Conservation (phyloP, 2,329 filamentous ascomycete species). For the Chrysoporthe austroafricana region DNA sequence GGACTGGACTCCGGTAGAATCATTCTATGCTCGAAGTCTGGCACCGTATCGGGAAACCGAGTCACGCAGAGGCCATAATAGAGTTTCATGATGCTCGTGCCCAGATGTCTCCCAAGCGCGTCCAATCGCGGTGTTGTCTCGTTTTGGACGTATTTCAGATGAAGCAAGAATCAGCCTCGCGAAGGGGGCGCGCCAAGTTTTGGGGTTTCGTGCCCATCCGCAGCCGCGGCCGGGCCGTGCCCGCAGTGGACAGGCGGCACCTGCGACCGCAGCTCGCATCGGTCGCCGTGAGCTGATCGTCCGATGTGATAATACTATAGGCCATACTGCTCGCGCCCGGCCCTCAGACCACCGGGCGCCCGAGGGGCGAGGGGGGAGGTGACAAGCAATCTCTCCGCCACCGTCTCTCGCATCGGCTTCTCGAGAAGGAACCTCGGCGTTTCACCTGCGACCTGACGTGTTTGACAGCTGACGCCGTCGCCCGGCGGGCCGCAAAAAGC, state of each 20-base stretch:
- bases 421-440: neutral
- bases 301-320: neutral
- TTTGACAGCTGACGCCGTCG: neutral
- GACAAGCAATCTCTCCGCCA: neutral
- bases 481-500: neutral
- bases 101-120: neutral
- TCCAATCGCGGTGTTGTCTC: slow-evolving; percentile 1
- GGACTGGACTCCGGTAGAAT: neutral
- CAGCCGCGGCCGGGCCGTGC: neutral
- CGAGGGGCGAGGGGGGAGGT: too few species aligned
- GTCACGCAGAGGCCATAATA: neutral
- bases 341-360: neutral
- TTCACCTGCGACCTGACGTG: neutral
- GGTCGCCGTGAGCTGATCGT: neutral
- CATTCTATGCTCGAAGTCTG: neutral
- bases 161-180: slow-evolving; percentile 3
- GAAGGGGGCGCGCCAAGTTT: neutral
- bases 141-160: neutral
- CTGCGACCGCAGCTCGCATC: neutral
- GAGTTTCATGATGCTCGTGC: slow-evolving; percentile 7
- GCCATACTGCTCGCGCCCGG: neutral
- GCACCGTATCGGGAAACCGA: neutral
- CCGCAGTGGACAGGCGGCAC: neutral
- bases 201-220: neutral
- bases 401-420: neutral